Percentiles rank a stretch among this genome's conserved stretches.
These are phyloP conservation scores for Malassezia japonica DNA, from an alignment of 1,284 basidiomycete genomes.

Conservation along the genomic window DNA sequence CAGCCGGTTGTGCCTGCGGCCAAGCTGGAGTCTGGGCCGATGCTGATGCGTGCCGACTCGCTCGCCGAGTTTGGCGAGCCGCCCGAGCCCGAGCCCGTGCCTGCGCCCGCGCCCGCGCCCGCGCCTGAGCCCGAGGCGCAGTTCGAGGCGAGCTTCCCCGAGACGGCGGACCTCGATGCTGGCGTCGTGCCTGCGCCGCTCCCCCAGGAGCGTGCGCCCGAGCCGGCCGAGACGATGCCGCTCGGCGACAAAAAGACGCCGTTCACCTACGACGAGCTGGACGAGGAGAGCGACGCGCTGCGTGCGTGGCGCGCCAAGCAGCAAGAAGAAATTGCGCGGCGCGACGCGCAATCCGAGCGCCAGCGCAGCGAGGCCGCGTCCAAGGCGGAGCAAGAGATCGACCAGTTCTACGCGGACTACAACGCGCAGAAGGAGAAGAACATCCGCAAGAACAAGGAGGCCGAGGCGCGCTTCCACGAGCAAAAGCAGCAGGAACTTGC, in stretches of 20 bases:
- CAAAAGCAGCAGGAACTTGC: conserved; percentile 67
- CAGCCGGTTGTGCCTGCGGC: conserved; percentile 2
- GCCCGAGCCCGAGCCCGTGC: neutral
- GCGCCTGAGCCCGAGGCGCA: neutral
- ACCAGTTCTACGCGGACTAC: conserved; percentile 92
- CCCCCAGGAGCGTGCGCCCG: neutral
- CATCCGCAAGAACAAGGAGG: conserved; percentile 91
- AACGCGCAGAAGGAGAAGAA: conserved; percentile 80
- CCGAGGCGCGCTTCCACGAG: conserved; percentile 71
- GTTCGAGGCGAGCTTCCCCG: conserved; percentile 80
- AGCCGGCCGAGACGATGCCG: neutral
- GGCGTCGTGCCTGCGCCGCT: neutral
- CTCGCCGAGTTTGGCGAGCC: neutral
- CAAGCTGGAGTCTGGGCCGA: neutral
- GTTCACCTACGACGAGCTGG: conserved; percentile 19
- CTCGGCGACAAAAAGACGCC: conserved; percentile 3
- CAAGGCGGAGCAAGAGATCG: conserved; percentile 83
- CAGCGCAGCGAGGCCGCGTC: conserved; percentile 75
- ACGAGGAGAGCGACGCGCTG: conserved; percentile 37
- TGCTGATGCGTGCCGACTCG: neutral
- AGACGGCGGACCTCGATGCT: neutral
- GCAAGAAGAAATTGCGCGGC: conserved; percentile 68
- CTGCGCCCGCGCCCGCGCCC: neutral
- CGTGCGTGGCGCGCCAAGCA: conserved; percentile 74
- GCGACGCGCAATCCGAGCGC: conserved; percentile 67